Evolutionary conservation across 1,139 yeast species (phyloP).

Genomic region (Yamadazyma siamensis): DNA sequence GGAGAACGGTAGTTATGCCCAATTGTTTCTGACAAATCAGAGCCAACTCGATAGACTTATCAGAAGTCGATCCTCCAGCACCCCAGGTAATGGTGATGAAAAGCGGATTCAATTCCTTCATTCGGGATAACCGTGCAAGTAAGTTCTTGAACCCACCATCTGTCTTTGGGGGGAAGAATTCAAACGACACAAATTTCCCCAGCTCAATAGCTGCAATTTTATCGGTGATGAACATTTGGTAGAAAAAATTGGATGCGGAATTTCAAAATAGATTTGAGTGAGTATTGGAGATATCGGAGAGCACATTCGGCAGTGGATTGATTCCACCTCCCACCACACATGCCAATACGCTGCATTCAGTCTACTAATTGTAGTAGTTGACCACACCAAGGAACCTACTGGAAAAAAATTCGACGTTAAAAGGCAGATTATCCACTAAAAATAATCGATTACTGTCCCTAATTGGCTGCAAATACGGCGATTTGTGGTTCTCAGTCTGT

Average conservation of each 20-base stretch:
- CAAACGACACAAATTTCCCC: constrained; percentile 75
- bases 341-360: not conserved
- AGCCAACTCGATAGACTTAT: constrained; percentile 82
- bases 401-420: too few relatives aligned
- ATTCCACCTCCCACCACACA: not conserved
- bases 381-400: too few relatives aligned
- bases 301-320: too few relatives aligned
- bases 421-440: too few relatives aligned
- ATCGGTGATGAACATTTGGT: constrained; percentile 28
- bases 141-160: constrained; percentile 81
- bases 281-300: too few relatives aligned
- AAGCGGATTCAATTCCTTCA: constrained; percentile 83
- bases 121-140: constrained; percentile 80
- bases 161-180: constrained; percentile 97
- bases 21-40: constrained; percentile 70
- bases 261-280: too few relatives aligned
- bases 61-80: constrained; percentile 94
- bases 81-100: constrained; percentile 98
- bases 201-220: constrained; percentile 44
- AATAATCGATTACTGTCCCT: too few relatives aligned
- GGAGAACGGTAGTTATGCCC: constrained; percentile 85
- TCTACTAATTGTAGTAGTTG: not conserved
- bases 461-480: too few relatives aligned
- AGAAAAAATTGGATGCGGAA: not conserved
- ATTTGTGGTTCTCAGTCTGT: too few relatives aligned